These are phyloP conservation scores for sorghum (Sorghum bicolor) DNA, from an alignment of 176 grass and related monocot genomes.

Conservation along the genomic window Sorghum_bicolor_NCBIv3 NC_012871.2:66526501-66527000, in stretches of 20 bases:
- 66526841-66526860: constrained; percentile 12
- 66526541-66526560: constrained; percentile 36
- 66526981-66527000: neutral
- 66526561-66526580: constrained; percentile 12
- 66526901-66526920: constrained; percentile 34
- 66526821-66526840: constrained; percentile 25
- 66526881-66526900: constrained; percentile 25
- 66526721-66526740: constrained; percentile 14
- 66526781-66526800: constrained; percentile 28
- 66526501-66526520: constrained; percentile 45
- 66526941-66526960: neutral
- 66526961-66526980: neutral
- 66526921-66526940: constrained; percentile 10
- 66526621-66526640: constrained; percentile 5
- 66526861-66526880: constrained; percentile 21
- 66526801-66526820: constrained; percentile 28
- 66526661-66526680: constrained; percentile 10
- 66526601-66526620: constrained; percentile 27
- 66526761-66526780: constrained; percentile 35
- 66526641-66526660: constrained; percentile 35
- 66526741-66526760: constrained; percentile 15
- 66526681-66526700: neutral
- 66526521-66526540: constrained; percentile 42
- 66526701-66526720: constrained; percentile 31
- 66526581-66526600: constrained; percentile 19